Evolutionary conservation across 805 yeast genomes (phyloP).

Genomic region (Yamadazyma endophytica): DNA sequence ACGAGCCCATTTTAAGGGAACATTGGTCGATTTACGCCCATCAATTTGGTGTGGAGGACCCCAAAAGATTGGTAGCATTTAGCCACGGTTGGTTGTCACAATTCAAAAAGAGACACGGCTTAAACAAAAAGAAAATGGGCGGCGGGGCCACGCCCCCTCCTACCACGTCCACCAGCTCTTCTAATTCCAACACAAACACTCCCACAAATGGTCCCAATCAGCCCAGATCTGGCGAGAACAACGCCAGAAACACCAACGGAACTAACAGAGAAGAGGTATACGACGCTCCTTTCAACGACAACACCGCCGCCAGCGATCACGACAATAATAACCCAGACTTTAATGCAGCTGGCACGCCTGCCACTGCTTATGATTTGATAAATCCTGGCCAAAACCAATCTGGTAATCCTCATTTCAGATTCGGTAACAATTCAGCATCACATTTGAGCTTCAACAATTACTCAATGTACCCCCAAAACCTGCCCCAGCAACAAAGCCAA

Average conservation of each 20-base stretch:
- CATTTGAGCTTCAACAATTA: constrained; percentile 11
- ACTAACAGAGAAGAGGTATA: constrained; percentile 7
- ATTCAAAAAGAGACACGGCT: constrained; percentile 56
- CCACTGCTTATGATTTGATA: constrained; percentile 18
- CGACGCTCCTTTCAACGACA: no score
- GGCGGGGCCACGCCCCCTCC: constrained; percentile 4
- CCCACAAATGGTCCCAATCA: neutral
- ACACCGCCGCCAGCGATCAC: constrained; percentile 6
- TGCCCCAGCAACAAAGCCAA: constrained; percentile 7
- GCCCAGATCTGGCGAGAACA: neutral
- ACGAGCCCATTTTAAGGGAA: constrained; percentile 52
- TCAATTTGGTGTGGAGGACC: constrained; percentile 55
- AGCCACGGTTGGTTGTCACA: constrained; percentile 64
- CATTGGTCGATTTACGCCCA: constrained; percentile 56
- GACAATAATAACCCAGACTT: constrained; percentile 7
- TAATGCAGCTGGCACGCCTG: constrained; percentile 4
- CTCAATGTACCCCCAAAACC: constrained; percentile 12
- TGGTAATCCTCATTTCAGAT: constrained; percentile 5
- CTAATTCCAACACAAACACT: neutral
- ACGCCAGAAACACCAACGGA: constrained; percentile 1
- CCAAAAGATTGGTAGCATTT: constrained; percentile 50
- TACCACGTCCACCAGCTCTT: constrained; percentile 1
- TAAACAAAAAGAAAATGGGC: constrained; percentile 30
- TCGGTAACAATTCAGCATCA: no score
- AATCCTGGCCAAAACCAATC: constrained; percentile 10